Percentiles rank a stretch among this genome's conserved stretches.
These are phyloP conservation scores for Gilbertella persicaria DNA, from an alignment of 371 early-diverging fungal species.

Conservation along the genomic window DNA sequence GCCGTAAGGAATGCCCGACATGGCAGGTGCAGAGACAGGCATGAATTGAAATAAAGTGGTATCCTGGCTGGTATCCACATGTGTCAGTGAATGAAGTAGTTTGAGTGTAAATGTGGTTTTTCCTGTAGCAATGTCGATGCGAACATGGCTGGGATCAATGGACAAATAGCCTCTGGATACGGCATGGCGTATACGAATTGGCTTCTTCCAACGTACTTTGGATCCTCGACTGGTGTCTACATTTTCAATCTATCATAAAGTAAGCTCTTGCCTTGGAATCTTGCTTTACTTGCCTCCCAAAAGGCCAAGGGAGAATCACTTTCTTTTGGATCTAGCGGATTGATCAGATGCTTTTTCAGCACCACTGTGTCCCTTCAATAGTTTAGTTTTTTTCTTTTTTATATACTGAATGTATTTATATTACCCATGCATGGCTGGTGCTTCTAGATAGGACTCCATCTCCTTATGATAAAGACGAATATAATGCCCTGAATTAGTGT, in stretches of 20 bases:
- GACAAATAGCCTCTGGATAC: constrained; percentile 46
- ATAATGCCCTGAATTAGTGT: constrained; percentile 43
- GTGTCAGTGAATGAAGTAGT: constrained; percentile 26
- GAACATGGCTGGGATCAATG: constrained; percentile 45
- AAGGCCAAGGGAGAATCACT: constrained; percentile 52
- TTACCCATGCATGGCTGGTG: constrained; percentile 28
- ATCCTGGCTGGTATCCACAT: constrained; percentile 25
- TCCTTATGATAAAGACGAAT: constrained; percentile 62
- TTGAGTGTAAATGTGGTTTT: constrained; percentile 37
- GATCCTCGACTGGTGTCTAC: constrained; percentile 35
- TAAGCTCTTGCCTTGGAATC: constrained; percentile 1
- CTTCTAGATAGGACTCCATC: constrained; percentile 51
- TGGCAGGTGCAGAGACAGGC: constrained; percentile 29
- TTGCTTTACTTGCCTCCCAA: constrained; percentile 45
- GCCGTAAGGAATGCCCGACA: constrained; percentile 30
- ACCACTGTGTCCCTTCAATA: constrained; percentile 17
- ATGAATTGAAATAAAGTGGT: constrained; percentile 39
- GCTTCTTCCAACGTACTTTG: constrained; percentile 40
- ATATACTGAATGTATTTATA: background rate
- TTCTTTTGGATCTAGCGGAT: constrained; percentile 61
- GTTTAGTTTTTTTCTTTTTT: background rate
- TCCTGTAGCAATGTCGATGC: constrained; percentile 38
- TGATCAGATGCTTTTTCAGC: constrained; percentile 48
- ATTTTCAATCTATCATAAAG: constrained; percentile 33
- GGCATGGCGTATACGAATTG: constrained; percentile 50